Percentiles rank a stretch among this genome's conserved stretches.
Conservation (phyloP, 306 rosid species). For the Quercus rubra region DNA sequence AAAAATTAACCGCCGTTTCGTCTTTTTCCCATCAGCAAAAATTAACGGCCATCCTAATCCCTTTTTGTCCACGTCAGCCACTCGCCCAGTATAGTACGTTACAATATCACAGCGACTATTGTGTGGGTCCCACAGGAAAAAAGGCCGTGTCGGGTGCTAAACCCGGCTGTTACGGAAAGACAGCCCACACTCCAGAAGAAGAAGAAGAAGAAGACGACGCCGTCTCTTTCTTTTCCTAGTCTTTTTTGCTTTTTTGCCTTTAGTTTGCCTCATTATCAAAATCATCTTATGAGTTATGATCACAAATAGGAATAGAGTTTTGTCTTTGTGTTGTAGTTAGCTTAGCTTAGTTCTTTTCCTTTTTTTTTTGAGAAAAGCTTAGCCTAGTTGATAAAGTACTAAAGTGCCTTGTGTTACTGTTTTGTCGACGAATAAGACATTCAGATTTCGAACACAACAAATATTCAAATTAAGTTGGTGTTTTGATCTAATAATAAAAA, state of each 20-base stretch:
- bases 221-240: slow-evolving; percentile 36
- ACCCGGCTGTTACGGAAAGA: slow-evolving; percentile 46
- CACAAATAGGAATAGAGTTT: no score
- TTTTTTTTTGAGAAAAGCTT: no score
- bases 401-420: no score
- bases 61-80: slow-evolving; percentile 30
- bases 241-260: slow-evolving; percentile 33
- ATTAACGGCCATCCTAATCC: slow-evolving; percentile 5
- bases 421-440: no score
- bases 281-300: not conserved
- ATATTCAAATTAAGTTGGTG: no score
- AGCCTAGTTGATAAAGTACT: no score
- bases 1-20: slow-evolving; percentile 48
- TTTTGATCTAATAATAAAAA: no score
- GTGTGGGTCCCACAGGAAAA: slow-evolving; percentile 43
- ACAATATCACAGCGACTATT: not conserved
- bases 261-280: slow-evolving; percentile 26
- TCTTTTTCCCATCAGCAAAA: not conserved
- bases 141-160: slow-evolving; percentile 52
- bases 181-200: slow-evolving; percentile 29
- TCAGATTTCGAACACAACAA: fast-evolving
- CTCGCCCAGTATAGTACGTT: not conserved
- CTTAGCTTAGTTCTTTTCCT: no score
- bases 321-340: no score
- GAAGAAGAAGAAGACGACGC: slow-evolving; percentile 29